Base-by-base conservation (phyloP, 495 filamentous ascomycete species). In the Penicillium argentinense region DNA sequence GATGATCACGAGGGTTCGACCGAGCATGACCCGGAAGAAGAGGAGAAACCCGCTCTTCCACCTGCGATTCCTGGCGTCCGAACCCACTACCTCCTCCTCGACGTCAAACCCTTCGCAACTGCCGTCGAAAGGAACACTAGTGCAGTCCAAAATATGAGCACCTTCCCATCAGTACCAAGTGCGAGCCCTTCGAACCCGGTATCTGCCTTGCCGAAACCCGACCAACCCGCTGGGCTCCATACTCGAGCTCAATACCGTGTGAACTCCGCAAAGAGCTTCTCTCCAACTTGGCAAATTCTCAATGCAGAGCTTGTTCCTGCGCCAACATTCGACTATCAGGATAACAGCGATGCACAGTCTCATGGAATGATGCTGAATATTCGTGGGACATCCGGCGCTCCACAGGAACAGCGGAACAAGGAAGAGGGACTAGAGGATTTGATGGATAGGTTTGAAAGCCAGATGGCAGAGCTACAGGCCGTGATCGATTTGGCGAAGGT, bases 341-440 rank as follows among this genome's bases (percentile, higher is more conserved):
- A 62, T 49, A 63, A 57, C 1, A 61, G 55, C 1, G 64, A 58
- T 12, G 45, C 59, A 12, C 29, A 53, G 3, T 42, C 51, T 6
- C 65, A 70, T n/a, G 68, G 77, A 0, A 54, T 86, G 44, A 88
- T 91, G 80, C 63, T 91, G 24, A 77, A 77, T 30, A 83, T 91
- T 33, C 79, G 85, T 26, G 88, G 88, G 1, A 72, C 66, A 0
- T 45, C 53, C 0, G 68, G 67, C 0, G 29, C 69, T 4, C 54
- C 68, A 51, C 55, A 2, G 62, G 49, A 7, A 67, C 57, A 37
- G 67, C 60, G 7, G 61, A 60, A 11, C 66, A 62, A 38, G 66
- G 67, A 33, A 60, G 54, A 24, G 48, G 67, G 32, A 28, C 60
- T 74, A 45, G 67, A 76, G 24, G 74, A 72, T 24, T 71, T 90